Base-by-base conservation (phyloP, 805 yeast genomes). In the Blastobotrys parvus region DNA sequence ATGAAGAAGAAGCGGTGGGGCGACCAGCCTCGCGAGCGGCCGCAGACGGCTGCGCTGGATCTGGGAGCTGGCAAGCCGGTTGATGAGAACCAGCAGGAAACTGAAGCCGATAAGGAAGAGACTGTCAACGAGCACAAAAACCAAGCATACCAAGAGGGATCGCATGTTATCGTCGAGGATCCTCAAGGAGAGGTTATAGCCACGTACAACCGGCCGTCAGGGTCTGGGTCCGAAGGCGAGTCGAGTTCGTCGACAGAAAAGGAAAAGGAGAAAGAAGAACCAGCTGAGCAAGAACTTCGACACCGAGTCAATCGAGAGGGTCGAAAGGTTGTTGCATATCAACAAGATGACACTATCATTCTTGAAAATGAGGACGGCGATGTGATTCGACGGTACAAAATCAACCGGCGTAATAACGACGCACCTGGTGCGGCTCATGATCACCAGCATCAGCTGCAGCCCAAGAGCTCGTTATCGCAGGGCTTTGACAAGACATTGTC, bases 301-400 rank as follows among this genome's bases (percentile, higher is more conserved):
- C 20, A 27, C 17, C 17, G 20, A 11, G 22, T 37, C 6, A 22
- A 40, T 15, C 40, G 15, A n/a, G 25, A 17, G 18, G 17, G 18
- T 19, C 27, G 34, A 13, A 66, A 64, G 58, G 78, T 66, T 52
- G 77, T 67, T 62, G 97, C 96, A 1, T 90, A 80, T 61, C 83
- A 82, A 61, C 70, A 85, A 33, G 92, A 81, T 57, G 79, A 86
- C 54, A 70, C 78, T 46, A 74, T 92, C 43, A 71, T 87, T 45
- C 81, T 92, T 45, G 98, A 90, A 61, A 84, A 88, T 55, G 85
- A 77, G 36, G 95, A 89, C 10, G 98, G 97, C 50, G 97, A 90
- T 53, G 77, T 92, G 44, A 68, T 92, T 37, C 78, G 95, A 56
- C 71, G 95, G 42, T 90, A 88, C 63, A 74, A 68, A 53, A 79